Conservation (phyloP, 306 rosid species). For the Acmispon strigosus region DNA sequence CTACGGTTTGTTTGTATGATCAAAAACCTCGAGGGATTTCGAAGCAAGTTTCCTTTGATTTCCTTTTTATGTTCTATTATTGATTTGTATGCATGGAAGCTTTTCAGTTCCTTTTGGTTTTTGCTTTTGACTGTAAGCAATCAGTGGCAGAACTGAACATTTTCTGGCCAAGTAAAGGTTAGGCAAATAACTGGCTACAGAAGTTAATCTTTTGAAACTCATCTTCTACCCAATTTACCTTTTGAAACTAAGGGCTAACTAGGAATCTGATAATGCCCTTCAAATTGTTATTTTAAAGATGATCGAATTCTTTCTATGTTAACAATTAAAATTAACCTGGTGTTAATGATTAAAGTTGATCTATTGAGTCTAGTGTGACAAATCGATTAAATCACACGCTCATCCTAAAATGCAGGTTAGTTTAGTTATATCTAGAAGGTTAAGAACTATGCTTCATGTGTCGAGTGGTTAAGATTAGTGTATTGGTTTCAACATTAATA, state of each 20-base stretch:
- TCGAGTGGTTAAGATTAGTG: background rate
- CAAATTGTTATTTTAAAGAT: background rate
- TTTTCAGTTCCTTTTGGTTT: background rate
- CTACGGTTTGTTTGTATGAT: background rate
- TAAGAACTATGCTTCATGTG: background rate
- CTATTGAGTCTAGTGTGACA: background rate
- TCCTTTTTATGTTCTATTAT: background rate
- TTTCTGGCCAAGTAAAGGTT: background rate
- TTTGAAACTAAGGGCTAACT: background rate
- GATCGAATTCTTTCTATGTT: background rate
- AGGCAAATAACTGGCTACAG: background rate
- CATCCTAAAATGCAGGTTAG: background rate
- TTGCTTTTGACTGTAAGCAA: background rate
- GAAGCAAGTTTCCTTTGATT: constrained; percentile 11
- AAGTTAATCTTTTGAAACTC: background rate
- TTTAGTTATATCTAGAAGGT: background rate
- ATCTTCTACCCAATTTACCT: background rate
- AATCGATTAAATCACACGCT: background rate
- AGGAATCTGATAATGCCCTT: background rate
- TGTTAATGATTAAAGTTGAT: background rate
- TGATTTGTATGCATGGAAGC: background rate
- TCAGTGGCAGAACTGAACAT: background rate
- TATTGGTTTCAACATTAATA: background rate
- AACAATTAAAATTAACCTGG: background rate
- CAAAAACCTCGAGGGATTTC: background rate